Evolutionary conservation across 257 asterid genomes (phyloP).

Genomic region (Cynanchum wilfordii): DNA sequence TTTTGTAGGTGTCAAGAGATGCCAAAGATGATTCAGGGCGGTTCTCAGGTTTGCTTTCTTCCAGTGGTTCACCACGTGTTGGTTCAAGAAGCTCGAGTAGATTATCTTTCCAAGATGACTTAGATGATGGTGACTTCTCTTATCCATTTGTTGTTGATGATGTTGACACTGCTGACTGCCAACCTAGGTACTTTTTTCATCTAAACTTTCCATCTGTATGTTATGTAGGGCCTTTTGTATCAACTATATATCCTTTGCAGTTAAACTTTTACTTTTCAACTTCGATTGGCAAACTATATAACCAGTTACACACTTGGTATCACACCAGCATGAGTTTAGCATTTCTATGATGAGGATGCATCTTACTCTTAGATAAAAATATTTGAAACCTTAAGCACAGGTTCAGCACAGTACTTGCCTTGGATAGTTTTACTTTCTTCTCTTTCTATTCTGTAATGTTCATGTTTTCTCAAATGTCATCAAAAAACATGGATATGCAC

Average conservation of each 20-base stretch:
- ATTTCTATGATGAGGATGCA: neutral
- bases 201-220: neutral
- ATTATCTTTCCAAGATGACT: conserved; percentile 90
- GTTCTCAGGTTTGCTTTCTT: conserved; percentile 77
- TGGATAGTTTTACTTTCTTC: neutral
- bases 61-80: conserved; percentile 88
- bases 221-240: neutral
- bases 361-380: neutral
- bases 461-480: neutral
- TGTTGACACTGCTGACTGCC: conserved; percentile 66
- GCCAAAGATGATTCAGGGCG: conserved; percentile 93
- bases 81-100: conserved; percentile 97
- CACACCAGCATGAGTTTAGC: neutral
- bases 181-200: conserved; percentile 47
- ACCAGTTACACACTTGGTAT: neutral
- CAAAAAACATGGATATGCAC: neutral
- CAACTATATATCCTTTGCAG: neutral
- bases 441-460: neutral
- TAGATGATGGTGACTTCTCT: conserved; percentile 73
- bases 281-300: neutral
- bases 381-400: neutral
- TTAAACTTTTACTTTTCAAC: neutral
- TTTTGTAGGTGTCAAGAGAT: conserved; percentile 64
- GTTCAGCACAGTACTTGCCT: neutral
- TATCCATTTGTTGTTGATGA: conserved; percentile 98